phyloP scores from a whole-genome alignment of 257 asterid species.

The Linaria vulgaris region DNA sequence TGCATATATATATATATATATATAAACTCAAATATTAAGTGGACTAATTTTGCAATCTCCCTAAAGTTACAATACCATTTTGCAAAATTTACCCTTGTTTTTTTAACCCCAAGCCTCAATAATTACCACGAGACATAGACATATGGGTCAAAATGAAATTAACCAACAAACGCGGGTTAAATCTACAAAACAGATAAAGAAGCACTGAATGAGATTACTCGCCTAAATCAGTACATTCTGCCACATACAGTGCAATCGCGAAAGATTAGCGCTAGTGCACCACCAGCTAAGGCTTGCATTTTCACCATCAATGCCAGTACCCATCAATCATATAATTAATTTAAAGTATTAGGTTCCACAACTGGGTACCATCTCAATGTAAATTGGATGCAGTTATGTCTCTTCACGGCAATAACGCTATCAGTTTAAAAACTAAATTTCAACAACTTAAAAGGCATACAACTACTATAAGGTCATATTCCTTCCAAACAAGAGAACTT shows the following conservation, averaged over 20 bases:
- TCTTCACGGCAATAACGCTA: not conserved
- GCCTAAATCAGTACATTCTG: not conserved
- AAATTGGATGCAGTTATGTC: too few relatives aligned
- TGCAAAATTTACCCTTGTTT: too few relatives aligned
- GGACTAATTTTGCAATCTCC: too few relatives aligned
- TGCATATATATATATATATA: too few relatives aligned
- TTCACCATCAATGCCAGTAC: slow-evolving; percentile 1
- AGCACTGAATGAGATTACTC: not conserved
- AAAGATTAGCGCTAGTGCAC: not conserved
- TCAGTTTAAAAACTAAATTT: not conserved
- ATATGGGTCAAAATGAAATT: too few relatives aligned
- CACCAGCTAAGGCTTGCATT: not conserved
- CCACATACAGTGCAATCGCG: not conserved
- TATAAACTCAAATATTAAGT: too few relatives aligned
- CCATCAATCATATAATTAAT: not conserved
- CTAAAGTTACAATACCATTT: too few relatives aligned
- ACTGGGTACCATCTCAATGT: too few relatives aligned
- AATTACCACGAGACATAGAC: too few relatives aligned
- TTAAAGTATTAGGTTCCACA: too few relatives aligned
- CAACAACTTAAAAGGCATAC: not conserved
- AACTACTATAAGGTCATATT: not conserved
- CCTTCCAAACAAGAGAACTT: not conserved
- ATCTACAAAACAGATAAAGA: not conserved
- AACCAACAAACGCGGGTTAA: not conserved
- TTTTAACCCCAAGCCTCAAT: too few relatives aligned